phyloP scores from a whole-genome alignment of 345 rosid species.

The Eutrema japonicum region DNA sequence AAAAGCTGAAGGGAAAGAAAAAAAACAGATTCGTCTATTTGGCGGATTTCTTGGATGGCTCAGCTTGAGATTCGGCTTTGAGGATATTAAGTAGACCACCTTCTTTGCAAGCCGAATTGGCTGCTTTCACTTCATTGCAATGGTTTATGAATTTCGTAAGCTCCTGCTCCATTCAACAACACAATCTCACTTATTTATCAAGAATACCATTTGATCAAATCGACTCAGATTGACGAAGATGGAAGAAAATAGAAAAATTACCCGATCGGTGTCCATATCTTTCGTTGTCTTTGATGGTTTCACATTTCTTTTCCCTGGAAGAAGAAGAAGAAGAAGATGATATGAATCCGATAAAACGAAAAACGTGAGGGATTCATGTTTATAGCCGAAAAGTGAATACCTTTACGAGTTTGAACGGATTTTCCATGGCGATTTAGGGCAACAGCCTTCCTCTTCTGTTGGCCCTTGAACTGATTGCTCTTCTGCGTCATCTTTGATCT shows the following conservation, averaged over 20 bases:
- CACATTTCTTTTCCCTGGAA: slow-evolving; percentile 66
- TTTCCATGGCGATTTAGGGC: slow-evolving; percentile 89
- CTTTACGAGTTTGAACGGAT: slow-evolving; percentile 61
- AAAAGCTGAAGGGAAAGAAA: background rate
- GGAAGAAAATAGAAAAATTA: slow-evolving; percentile 32
- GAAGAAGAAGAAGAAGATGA: background rate
- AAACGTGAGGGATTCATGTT: background rate
- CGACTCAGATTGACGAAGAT: background rate
- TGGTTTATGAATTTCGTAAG: slow-evolving; percentile 84
- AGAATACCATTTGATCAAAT: background rate
- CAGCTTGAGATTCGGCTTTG: slow-evolving; percentile 48
- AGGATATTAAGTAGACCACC: slow-evolving; percentile 78
- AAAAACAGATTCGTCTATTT: slow-evolving; percentile 39
- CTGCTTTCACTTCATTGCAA: slow-evolving; percentile 85
- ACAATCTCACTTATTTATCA: background rate
- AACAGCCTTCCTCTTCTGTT: slow-evolving; percentile 68
- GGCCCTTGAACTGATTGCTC: slow-evolving; percentile 77
- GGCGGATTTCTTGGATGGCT: slow-evolving; percentile 47
- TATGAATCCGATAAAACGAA: background rate
- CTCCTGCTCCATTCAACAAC: slow-evolving; percentile 53
- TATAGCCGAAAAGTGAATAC: slow-evolving; percentile 33
- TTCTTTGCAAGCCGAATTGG: slow-evolving; percentile 73
- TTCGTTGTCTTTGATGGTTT: slow-evolving; percentile 74
- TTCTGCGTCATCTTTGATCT: slow-evolving; percentile 82
- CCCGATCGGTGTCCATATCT: slow-evolving; percentile 75